Evolutionary conservation across 108 stramenopile genomes (phyloP).

Genomic region (Skeletonema grethae): DNA sequence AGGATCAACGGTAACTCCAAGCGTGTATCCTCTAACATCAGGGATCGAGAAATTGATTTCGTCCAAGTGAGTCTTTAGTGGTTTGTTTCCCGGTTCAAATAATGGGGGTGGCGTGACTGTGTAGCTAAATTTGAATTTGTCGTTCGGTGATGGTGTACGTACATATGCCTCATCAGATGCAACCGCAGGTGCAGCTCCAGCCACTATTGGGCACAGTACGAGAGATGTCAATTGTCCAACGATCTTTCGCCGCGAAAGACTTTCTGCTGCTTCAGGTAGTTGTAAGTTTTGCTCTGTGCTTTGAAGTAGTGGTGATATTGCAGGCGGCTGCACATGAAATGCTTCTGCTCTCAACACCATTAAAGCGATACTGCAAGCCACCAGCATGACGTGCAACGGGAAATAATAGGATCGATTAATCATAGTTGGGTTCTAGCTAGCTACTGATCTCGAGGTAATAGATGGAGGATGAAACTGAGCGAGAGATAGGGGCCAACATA

Average conservation of each 20-base stretch:
- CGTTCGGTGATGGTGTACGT: constrained; percentile 29
- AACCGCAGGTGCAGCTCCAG: not conserved
- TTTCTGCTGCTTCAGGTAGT: not conserved
- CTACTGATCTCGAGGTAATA: no score
- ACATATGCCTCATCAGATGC: constrained; percentile 27
- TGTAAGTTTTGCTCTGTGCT: not conserved
- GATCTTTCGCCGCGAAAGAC: constrained; percentile 14
- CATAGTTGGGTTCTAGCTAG: no score
- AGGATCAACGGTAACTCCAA: constrained; percentile 84
- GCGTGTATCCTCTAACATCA: constrained; percentile 50
- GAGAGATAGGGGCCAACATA: no score
- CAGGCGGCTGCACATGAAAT: not conserved
- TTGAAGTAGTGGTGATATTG: not conserved
- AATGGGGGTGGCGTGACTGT: constrained; percentile 39
- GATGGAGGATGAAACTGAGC: no score
- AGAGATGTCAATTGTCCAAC: constrained; percentile 9
- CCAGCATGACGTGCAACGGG: no score
- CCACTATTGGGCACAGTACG: not conserved
- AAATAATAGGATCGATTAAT: no score
- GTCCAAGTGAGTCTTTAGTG: constrained; percentile 81
- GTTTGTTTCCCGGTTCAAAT: constrained; percentile 57
- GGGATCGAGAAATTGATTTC: constrained; percentile 68
- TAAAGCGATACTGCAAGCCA: not conserved
- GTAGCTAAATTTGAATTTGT: constrained; percentile 48
- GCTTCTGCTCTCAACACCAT: not conserved